Evolutionary conservation across 495 filamentous ascomycete species (phyloP).

Genomic region (Trichoderma gamsii): DNA sequence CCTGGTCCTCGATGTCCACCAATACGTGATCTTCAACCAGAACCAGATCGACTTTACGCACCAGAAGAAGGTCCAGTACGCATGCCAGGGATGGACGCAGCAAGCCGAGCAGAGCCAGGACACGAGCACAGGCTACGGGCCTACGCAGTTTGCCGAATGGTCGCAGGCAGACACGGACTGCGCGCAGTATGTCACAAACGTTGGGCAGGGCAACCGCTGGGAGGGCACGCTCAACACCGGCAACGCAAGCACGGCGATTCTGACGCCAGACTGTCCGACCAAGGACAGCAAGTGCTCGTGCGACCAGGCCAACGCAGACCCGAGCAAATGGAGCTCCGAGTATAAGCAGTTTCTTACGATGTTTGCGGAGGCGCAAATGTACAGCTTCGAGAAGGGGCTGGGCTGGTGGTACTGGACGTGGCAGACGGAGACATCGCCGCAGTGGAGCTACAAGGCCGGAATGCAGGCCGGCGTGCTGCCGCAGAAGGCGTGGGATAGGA

Average conservation of each 20-base stretch:
- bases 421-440: conserved; percentile 58
- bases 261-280: conserved; percentile 65
- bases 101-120: conserved; percentile 68
- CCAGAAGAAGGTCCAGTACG: conserved; percentile 69
- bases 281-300: conserved; percentile 63
- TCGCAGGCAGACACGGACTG: conserved; percentile 98
- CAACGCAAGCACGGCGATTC: conserved; percentile 47
- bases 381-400: conserved; percentile 79
- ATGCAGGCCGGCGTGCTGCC: conserved; percentile 81
- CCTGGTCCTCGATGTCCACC: conserved; percentile 85
- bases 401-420: conserved; percentile 99
- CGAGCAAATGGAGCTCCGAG: conserved; percentile 54
- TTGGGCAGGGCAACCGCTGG: conserved; percentile 84
- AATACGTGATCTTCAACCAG: conserved; percentile 84
- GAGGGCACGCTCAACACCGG: conserved; percentile 64
- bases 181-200: conserved; percentile 79
- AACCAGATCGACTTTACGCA: conserved; percentile 68
- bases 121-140: conserved; percentile 77
- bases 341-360: conserved; percentile 85
- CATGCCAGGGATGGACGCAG: conserved; percentile 76
- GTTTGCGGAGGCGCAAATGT: conserved; percentile 96
- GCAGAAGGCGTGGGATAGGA: conserved; percentile 63
- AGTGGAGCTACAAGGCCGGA: conserved; percentile 92
- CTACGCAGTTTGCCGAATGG: conserved; percentile 97
- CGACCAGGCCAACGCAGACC: conserved; percentile 64